These are phyloP conservation scores for Melaleuca quinquenervia DNA, from an alignment of 345 rosid species.

Conservation along the genomic window DNA sequence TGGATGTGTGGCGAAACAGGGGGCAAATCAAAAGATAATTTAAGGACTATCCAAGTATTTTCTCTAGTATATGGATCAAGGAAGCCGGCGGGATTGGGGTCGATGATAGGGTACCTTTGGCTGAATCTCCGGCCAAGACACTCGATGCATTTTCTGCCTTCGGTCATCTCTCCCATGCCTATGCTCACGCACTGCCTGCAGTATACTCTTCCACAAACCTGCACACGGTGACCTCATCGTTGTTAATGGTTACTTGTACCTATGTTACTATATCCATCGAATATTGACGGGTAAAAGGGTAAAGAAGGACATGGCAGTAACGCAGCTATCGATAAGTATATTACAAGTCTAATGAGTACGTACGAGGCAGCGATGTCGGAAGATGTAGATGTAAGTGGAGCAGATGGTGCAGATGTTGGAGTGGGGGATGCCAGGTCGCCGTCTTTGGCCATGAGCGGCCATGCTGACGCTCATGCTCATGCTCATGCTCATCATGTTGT, in stretches of 20 bases:
- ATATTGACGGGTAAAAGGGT: neutral
- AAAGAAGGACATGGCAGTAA: neutral
- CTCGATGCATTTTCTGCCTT: slow-evolving; percentile 51
- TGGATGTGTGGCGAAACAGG: neutral
- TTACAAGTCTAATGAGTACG: neutral
- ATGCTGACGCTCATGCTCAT: neutral
- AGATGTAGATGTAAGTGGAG: slow-evolving; percentile 37
- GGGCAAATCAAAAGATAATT: neutral
- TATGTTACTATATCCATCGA: neutral
- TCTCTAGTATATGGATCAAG: neutral
- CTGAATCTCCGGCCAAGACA: slow-evolving; percentile 52
- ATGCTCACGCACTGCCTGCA: slow-evolving; percentile 35
- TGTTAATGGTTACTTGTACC: neutral
- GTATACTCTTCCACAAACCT: slow-evolving; percentile 66
- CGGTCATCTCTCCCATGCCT: slow-evolving; percentile 64
- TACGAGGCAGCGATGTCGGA: slow-evolving; percentile 56
- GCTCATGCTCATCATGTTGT: neutral
- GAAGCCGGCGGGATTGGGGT: neutral
- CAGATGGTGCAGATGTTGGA: slow-evolving; percentile 59
- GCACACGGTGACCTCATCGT: neutral
- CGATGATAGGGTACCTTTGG: slow-evolving; percentile 21
- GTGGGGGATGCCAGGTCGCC: slow-evolving; percentile 60
- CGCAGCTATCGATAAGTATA: neutral
- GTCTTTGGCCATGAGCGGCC: slow-evolving; percentile 7
- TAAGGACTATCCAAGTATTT: neutral